Percentiles rank a stretch among this genome's conserved stretches.
Conservation (phyloP, 1,284 basidiomycete species). For the Apiotrichum sp. region DNA sequence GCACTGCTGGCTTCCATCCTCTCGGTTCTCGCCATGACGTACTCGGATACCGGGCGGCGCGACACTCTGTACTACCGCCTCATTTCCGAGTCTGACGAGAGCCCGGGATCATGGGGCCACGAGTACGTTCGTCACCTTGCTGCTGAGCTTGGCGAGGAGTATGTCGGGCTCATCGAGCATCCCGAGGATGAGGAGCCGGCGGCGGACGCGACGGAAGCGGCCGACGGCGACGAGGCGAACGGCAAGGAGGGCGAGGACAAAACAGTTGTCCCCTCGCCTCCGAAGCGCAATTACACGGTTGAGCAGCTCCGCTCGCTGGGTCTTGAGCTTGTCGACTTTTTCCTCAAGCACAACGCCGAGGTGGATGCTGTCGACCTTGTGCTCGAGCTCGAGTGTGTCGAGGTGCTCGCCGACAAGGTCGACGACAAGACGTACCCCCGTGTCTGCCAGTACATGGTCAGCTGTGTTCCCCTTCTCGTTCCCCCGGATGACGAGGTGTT, state of each 20-base stretch:
- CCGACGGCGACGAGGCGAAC: not conserved
- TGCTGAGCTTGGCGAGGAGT: conserved; percentile 94
- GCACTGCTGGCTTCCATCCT: conserved; percentile 97
- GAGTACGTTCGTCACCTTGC: conserved; percentile 98
- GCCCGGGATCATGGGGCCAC: conserved; percentile 96
- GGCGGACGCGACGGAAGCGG: conserved; percentile 13
- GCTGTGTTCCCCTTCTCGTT: conserved; percentile 84
- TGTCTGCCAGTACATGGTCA: conserved; percentile 98
- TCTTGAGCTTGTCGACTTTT: conserved; percentile 81
- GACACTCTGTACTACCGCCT: conserved; percentile 91
- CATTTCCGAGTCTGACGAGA: conserved; percentile 70
- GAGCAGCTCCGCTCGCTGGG: conserved; percentile 72
- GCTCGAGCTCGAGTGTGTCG: conserved; percentile 88
- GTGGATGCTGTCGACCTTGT: conserved; percentile 96
- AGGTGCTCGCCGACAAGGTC: conserved; percentile 66
- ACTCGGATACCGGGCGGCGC: conserved; percentile 90
- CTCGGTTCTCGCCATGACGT: conserved; percentile 99
- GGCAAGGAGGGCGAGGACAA: conserved; percentile 7
- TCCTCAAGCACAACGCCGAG: conserved; percentile 92
- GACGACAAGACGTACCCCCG: conserved; percentile 73
- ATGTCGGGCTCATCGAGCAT: conserved; percentile 43
- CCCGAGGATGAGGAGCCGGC: conserved; percentile 46
- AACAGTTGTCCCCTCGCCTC: conserved; percentile 5
- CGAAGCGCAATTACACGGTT: conserved; percentile 29
- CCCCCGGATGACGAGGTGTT: conserved; percentile 91